Evolutionary conservation across 371 early-diverging fungal species (phyloP).

Genomic region (Rhizopus arrhizus): DNA sequence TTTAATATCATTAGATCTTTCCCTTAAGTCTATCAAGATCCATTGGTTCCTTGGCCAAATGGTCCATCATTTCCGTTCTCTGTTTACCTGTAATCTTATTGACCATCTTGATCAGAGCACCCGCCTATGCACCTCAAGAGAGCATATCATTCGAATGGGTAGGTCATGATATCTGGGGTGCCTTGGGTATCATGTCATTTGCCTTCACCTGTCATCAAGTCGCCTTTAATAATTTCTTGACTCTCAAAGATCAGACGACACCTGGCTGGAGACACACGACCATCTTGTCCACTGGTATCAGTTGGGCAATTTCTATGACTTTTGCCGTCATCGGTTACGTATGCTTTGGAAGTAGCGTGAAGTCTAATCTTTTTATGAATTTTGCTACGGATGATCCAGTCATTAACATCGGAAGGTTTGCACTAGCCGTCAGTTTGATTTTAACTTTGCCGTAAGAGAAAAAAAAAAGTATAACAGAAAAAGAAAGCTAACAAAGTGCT

Average conservation of each 20-base stretch:
- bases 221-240: constrained; percentile 57
- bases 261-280: constrained; percentile 53
- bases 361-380: constrained; percentile 61
- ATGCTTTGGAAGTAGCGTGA: constrained; percentile 54
- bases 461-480: not conserved
- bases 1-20: constrained; percentile 37
- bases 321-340: constrained; percentile 62
- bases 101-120: constrained; percentile 53
- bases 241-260: constrained; percentile 48
- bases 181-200: constrained; percentile 66
- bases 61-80: constrained; percentile 59
- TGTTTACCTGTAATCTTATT: constrained; percentile 56
- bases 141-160: constrained; percentile 44
- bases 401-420: constrained; percentile 59
- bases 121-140: constrained; percentile 52
- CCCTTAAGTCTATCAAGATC: constrained; percentile 58
- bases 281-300: constrained; percentile 45
- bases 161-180: constrained; percentile 57
- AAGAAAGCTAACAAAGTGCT: not conserved
- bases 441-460: constrained; percentile 55
- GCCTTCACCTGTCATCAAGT: constrained; percentile 65
- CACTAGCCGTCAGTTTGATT: constrained; percentile 58
- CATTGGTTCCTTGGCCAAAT: constrained; percentile 59
- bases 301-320: constrained; percentile 55
- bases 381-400: constrained; percentile 56